These are phyloP conservation scores for Trichoderma sp. DNA, from an alignment of 2,329 filamentous ascomycete species.

Conservation along the genomic window DNA sequence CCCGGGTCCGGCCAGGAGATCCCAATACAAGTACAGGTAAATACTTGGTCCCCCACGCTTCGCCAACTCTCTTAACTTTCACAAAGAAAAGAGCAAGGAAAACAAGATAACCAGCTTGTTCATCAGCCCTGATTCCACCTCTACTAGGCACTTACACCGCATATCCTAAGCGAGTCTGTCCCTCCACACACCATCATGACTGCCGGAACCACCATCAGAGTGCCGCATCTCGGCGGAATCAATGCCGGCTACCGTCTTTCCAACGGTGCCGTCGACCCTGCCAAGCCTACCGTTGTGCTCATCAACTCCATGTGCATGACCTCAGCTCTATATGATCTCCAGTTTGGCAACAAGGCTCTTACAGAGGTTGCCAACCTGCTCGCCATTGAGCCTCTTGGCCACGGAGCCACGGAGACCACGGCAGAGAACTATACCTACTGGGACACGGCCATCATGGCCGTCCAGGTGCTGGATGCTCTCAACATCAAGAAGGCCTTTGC, in stretches of 20 bases:
- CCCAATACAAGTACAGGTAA: background rate
- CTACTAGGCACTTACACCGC: background rate
- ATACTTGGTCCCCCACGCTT: slow-evolving; percentile 10
- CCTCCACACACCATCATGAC: slow-evolving; percentile 29
- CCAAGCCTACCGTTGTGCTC: slow-evolving; percentile 50
- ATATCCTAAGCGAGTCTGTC: background rate
- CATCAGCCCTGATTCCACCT: background rate
- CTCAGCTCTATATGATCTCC: slow-evolving; percentile 42
- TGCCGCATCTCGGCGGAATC: slow-evolving; percentile 49
- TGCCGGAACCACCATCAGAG: slow-evolving; percentile 41
- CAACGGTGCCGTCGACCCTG: slow-evolving; percentile 42
- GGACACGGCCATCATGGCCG: slow-evolving; percentile 52
- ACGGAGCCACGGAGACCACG: slow-evolving; percentile 44
- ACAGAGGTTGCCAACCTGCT: slow-evolving; percentile 45
- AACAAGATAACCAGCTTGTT: background rate
- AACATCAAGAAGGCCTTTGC: slow-evolving; percentile 47
- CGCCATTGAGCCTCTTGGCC: slow-evolving; percentile 52
- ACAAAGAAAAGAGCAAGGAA: background rate
- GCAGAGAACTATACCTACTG: slow-evolving; percentile 53
- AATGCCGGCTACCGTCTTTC: slow-evolving; percentile 44
- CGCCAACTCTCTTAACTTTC: background rate
- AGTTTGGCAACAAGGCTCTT: slow-evolving; percentile 42
- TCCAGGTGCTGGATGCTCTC: slow-evolving; percentile 54
- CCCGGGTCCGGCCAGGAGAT: background rate
- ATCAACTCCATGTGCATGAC: slow-evolving; percentile 53